Conservation (phyloP, 768 basidiomycete species). For the Pleurotus platypus region DNA sequence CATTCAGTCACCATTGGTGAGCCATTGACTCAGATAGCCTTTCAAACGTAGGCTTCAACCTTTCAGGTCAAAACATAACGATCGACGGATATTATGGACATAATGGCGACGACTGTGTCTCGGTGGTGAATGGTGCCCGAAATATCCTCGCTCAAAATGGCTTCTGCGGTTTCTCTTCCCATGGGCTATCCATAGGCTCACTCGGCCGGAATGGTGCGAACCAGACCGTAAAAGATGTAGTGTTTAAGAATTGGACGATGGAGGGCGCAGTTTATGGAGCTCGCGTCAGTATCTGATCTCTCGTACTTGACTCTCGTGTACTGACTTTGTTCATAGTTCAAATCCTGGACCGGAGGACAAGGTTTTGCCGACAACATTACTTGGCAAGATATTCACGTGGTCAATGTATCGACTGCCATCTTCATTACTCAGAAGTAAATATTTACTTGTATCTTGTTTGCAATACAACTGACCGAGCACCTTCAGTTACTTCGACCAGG, state of each 20-base stretch:
- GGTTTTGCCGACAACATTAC: slow-evolving; percentile 46
- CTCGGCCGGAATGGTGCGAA: slow-evolving; percentile 36
- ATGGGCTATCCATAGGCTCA: slow-evolving; percentile 46
- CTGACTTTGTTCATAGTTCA: slow-evolving; percentile 30
- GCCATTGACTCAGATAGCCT: too few relatives aligned
- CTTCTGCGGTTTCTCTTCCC: slow-evolving; percentile 42
- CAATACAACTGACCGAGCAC: not conserved
- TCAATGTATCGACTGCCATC: slow-evolving; percentile 42
- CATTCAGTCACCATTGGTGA: too few relatives aligned
- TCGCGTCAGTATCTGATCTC: slow-evolving; percentile 22
- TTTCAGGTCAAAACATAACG: slow-evolving; percentile 35
- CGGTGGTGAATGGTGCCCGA: slow-evolving; percentile 40
- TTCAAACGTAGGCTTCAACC: slow-evolving; percentile 25
- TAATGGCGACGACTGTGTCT: slow-evolving; percentile 48
- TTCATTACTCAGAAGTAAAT: slow-evolving; percentile 43
- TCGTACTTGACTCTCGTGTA: not conserved
- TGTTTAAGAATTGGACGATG: slow-evolving; percentile 47
- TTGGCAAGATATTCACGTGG: slow-evolving; percentile 40
- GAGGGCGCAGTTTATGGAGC: slow-evolving; percentile 46
- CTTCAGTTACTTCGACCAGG: slow-evolving; percentile 49
- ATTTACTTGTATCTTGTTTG: not conserved
- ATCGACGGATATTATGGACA: slow-evolving; percentile 40
- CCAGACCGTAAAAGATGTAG: slow-evolving; percentile 38
- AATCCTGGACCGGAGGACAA: slow-evolving; percentile 45
- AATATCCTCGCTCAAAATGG: slow-evolving; percentile 43